phyloP scores from a whole-genome alignment of 805 yeast genomes.

The Saccharomycopsis fermentans region DNA sequence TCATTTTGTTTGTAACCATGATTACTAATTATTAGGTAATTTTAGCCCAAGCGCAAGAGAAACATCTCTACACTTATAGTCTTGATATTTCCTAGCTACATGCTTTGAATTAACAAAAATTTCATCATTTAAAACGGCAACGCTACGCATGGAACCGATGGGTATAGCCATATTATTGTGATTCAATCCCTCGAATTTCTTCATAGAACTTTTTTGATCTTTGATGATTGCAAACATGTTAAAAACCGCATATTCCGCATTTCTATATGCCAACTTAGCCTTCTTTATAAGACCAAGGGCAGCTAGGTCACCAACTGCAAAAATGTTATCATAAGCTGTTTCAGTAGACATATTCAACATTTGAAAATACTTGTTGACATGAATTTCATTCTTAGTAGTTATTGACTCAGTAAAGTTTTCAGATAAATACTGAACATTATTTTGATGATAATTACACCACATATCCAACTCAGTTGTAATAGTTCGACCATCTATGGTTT shows the following conservation, averaged over 20 bases:
- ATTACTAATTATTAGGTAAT: not conserved
- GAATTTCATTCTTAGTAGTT: slow-evolving; percentile 21
- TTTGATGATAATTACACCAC: slow-evolving; percentile 30
- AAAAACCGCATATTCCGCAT: slow-evolving; percentile 23
- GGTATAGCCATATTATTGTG: slow-evolving; percentile 16
- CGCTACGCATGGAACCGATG: slow-evolving; percentile 9
- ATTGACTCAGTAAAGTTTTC: slow-evolving; percentile 20
- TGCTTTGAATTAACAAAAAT: slow-evolving; percentile 5
- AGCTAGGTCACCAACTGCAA: slow-evolving; percentile 30
- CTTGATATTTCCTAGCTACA: slow-evolving; percentile 2
- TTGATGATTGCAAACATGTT: slow-evolving; percentile 17
- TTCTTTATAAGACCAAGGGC: slow-evolving; percentile 31
- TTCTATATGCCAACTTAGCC: slow-evolving; percentile 30
- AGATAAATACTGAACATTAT: slow-evolving; percentile 26
- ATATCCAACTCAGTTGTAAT: slow-evolving; percentile 25
- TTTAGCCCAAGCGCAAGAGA: not conserved
- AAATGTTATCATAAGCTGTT: slow-evolving; percentile 21
- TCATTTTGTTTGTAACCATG: not conserved
- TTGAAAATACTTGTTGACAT: slow-evolving; percentile 23
- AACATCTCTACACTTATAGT: slow-evolving; percentile 9
- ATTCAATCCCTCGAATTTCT: not conserved
- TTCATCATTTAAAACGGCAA: slow-evolving; percentile 4
- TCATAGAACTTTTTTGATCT: not conserved
- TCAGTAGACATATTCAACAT: slow-evolving; percentile 14
- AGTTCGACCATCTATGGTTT: slow-evolving; percentile 6